Percentiles rank a stretch among this genome's conserved stretches.
phyloP scores from a whole-genome alignment of 2,329 filamentous ascomycete genomes.

The Cercospora sp. region DNA sequence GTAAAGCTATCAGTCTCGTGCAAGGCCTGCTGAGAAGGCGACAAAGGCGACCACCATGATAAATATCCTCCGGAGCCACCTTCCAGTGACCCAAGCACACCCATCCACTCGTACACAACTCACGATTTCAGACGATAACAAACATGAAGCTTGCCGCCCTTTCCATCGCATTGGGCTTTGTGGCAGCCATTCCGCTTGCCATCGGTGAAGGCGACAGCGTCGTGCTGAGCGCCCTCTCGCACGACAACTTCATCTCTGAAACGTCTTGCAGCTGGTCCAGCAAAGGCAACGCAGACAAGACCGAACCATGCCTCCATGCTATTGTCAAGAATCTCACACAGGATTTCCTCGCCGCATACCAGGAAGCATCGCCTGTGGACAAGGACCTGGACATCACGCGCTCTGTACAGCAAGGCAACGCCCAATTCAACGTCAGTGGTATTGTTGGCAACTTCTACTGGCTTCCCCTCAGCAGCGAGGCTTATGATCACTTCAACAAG shows the following conservation, averaged over 20 bases:
- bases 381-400: background rate
- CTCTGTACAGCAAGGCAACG: background rate
- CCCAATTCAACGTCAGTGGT: background rate
- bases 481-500: background rate
- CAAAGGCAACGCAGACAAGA: background rate
- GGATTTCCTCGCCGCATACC: background rate
- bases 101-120: background rate
- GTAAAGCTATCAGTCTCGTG: background rate
- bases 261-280: background rate
- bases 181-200: background rate
- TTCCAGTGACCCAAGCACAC: background rate
- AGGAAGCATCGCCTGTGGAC: background rate
- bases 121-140: background rate
- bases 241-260: slow-evolving; percentile 6
- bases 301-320: background rate
- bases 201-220: background rate
- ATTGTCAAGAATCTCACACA: background rate
- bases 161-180: background rate
- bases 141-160: background rate
- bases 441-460: slow-evolving; percentile 5
- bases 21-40: background rate
- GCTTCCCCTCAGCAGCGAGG: background rate
- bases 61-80: background rate
- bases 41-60: background rate
- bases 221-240: background rate